phyloP scores from a whole-genome alignment of 139 green algal genomes.

The Chlamydomonas sp. region DNA sequence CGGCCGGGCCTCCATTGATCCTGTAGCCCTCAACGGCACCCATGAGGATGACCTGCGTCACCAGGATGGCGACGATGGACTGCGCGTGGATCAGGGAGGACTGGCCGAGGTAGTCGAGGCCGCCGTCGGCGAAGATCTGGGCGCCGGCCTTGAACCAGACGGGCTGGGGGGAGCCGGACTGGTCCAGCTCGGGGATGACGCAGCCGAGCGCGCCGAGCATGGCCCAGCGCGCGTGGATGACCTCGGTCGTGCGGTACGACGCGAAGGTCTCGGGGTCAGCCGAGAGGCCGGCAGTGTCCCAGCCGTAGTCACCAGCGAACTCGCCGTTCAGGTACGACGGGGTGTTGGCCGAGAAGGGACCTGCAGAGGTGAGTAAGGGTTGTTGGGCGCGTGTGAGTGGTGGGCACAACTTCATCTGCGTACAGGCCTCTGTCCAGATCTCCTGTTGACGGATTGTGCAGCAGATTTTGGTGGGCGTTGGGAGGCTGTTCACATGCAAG shows the following conservation, averaged over 20 bases:
- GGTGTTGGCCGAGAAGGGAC: conserved; percentile 55
- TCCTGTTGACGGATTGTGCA: no score
- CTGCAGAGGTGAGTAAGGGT: no score
- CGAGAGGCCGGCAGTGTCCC: conserved; percentile 93
- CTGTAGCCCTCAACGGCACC: conserved; percentile 78
- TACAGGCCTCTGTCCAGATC: no score
- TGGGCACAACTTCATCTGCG: no score
- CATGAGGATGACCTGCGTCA: conserved; percentile 83
- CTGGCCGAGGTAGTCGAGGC: conserved; percentile 94
- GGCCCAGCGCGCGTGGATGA: conserved; percentile 84
- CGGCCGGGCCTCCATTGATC: conserved; percentile 63
- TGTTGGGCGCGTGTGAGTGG: no score
- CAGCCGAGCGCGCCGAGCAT: conserved; percentile 89
- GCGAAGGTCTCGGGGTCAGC: conserved; percentile 68
- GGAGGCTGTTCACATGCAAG: no score
- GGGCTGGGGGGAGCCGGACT: conserved; percentile 62
- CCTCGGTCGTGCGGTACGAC: conserved; percentile 71
- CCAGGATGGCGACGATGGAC: conserved; percentile 87
- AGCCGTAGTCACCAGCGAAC: conserved; percentile 87
- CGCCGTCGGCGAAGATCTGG: conserved; percentile 82
- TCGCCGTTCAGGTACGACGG: conserved; percentile 65
- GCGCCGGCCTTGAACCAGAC: conserved; percentile 96
- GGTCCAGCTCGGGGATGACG: conserved; percentile 37
- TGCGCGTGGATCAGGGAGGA: conserved; percentile 87
- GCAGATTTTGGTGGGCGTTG: no score